phyloP scores from a whole-genome alignment of 805 yeast species.

The Ogataea zsoltii region DNA sequence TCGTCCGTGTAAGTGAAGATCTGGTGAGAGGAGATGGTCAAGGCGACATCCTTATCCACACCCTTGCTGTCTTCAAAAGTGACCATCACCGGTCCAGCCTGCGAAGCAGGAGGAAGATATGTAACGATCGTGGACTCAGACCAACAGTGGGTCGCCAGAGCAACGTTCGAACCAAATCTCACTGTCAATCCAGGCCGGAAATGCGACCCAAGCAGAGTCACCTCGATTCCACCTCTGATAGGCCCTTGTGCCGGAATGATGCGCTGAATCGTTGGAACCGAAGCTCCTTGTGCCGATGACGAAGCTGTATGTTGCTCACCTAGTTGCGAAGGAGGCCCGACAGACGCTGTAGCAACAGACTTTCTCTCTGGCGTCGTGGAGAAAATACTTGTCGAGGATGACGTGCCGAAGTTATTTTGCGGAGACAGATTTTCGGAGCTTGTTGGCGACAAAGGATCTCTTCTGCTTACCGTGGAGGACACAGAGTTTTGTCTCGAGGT shows the following conservation, averaged over 20 bases:
- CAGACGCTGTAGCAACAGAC: constrained; percentile 9
- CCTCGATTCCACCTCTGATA: constrained; percentile 93
- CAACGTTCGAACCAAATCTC: constrained; percentile 79
- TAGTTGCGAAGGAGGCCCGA: not conserved
- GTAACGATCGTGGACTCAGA: constrained; percentile 92
- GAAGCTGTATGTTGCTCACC: constrained; percentile 1
- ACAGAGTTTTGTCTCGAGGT: constrained; percentile 23
- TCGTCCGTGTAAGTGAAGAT: constrained; percentile 93
- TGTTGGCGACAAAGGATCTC: constrained; percentile 32
- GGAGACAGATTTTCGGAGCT: constrained; percentile 36
- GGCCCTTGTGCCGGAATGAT: constrained; percentile 97
- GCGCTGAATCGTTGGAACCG: constrained; percentile 67
- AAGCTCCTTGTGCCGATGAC: constrained; percentile 3
- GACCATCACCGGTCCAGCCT: constrained; percentile 89
- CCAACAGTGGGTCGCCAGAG: constrained; percentile 93
- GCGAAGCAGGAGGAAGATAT: constrained; percentile 86
- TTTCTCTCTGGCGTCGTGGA: constrained; percentile 36
- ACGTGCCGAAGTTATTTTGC: constrained; percentile 28
- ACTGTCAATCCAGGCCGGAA: constrained; percentile 83
- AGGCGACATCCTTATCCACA: constrained; percentile 15
- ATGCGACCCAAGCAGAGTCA: constrained; percentile 83
- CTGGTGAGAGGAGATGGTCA: constrained; percentile 41
- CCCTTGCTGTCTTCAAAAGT: constrained; percentile 50
- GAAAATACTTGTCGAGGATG: constrained; percentile 34
- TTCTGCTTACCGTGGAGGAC: constrained; percentile 22